Evolutionary conservation across 352 stramenopile species (phyloP).

Genomic region (Globisporangium iwayamae): DNA sequence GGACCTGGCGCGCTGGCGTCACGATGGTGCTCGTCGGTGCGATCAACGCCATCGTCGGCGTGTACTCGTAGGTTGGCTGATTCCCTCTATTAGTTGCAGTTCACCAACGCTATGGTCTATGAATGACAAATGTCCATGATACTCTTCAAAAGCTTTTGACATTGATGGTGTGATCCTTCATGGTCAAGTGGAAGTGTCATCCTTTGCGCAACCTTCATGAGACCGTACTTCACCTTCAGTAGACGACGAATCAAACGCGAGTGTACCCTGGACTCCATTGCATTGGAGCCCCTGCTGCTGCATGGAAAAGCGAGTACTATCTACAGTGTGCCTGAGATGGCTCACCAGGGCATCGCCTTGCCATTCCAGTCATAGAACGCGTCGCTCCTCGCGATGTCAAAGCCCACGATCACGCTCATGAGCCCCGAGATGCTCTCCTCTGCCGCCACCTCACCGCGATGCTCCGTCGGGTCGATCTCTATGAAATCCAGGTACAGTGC

Average conservation of each 20-base stretch:
- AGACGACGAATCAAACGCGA: too few species aligned
- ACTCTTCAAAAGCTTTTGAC: too few species aligned
- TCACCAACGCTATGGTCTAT: too few species aligned
- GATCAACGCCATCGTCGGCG: background rate
- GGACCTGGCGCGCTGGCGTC: conserved; percentile 1
- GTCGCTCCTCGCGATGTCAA: conserved; percentile 25
- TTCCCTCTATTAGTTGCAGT: background rate
- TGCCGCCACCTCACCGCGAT: conserved; percentile 20
- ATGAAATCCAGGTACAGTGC: conserved; percentile 38
- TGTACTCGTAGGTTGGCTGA: background rate
- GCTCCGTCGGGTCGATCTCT: conserved; percentile 32
- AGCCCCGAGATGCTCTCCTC: conserved; percentile 25
- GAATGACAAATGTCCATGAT: too few species aligned
- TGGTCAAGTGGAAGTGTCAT: too few species aligned
- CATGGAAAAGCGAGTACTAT: too few species aligned
- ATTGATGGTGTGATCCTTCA: too few species aligned
- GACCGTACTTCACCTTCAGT: too few species aligned
- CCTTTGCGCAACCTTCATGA: too few species aligned
- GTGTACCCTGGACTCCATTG: too few species aligned
- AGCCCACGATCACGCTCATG: conserved; percentile 21
- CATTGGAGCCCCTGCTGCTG: too few species aligned
- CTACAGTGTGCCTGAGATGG: too few species aligned
- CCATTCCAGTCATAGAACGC: conserved; percentile 27
- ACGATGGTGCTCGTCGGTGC: background rate
- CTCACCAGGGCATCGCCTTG: conserved; percentile 24